Evolutionary conservation across 2,329 filamentous ascomycete species (phyloP), one percentile per base, ranked within the genome.

Genomic region (Alternaria arborescens): DNA sequence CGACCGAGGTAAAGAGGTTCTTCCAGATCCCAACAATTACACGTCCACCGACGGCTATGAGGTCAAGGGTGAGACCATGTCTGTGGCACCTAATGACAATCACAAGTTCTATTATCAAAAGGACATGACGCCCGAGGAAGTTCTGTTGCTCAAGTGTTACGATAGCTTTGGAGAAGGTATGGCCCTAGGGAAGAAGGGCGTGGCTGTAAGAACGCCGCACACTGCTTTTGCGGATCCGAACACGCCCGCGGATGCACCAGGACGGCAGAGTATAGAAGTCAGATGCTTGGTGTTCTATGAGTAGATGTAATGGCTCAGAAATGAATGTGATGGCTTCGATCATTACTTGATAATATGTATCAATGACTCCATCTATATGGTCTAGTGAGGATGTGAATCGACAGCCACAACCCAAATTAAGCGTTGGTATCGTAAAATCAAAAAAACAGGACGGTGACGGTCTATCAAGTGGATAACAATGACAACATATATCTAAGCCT

Each of bases 51-150:
- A 85, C 12, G 87, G 87, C 0, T 91, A 91, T 66, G 85, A 88
- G 71, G 83, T 85, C 11, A 83, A 81, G 63, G 87, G 89, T 20
- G 88, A 91, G 79, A 90, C 88, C 1, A 84, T 88, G 71, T 82
- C 81, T 0, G 85, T 91, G 0, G 79, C 82, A 46, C 82, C 87
- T 3, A 89, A 80, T 65, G 83, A 86, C 8, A 75, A 74, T 16
- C 89, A 91, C 72, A 81, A 81, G 66, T 89, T 89, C 68, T 90
- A 85, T 69, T 91, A 90, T 67, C 80, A 86, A 72, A 89, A 89
- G 77, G 88, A 90, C 69, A 90, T 91, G 88, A 86, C 82, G 20
- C 83, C 83, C 0, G 81, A 83, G 3, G 84, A 86, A 71, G 83
- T 83, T 0, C 80, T 86, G 78, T 72, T 86, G 58, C 77, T 86